Evolutionary conservation across 768 basidiomycete species (phyloP), one percentile per base, ranked within the genome.

Genomic region (Podaxis pistillaris): DNA sequence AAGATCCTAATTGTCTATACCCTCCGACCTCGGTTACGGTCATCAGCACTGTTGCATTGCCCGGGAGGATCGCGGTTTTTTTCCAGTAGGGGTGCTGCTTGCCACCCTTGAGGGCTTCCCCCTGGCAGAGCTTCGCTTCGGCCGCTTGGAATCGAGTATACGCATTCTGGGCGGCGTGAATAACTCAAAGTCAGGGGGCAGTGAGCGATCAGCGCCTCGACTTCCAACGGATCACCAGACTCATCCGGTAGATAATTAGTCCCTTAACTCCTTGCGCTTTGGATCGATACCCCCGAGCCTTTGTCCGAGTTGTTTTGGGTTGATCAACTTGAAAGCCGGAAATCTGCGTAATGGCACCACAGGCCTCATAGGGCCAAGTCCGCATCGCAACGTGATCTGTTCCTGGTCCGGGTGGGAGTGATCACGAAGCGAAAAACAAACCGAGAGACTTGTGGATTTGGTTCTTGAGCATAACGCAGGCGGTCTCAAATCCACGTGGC

Each of bases 401-500:
- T 49, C 57, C 57, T 58, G 57, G 33, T 58, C 7, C 30, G 26
- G 47, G 19, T 47, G 57, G 33, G 28, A 46, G 19, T 19, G n/a
- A 46, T 46, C 44, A 46, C 9, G 5, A 17, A 46, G 17, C 41
- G 41, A 44, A n/a, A 24, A 24, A 24, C 19, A 50, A 50, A 50
- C 49, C 49, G 49, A 50, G 49, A 28, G 11, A 28, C n/a, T 58
- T 24, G 30, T 13, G 30, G 4, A 17, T 38, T 50, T 50, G 19
- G 33, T 9, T 33, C 33, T 33, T 33, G 33, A 9, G 33, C 33
- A 22, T 26, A 26, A 22, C 47, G 19, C 24, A 11, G 22, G 41
- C n/a, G 46, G 46, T 28, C 46, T 47, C 15, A 52, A 30, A 52
- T n/a, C 50, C 59, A 60, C 59, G 59, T 60, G 59, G 50, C 22